Conservation (phyloP, 495 filamentous ascomycete genomes). For the Trichoderma reesei region DNA sequence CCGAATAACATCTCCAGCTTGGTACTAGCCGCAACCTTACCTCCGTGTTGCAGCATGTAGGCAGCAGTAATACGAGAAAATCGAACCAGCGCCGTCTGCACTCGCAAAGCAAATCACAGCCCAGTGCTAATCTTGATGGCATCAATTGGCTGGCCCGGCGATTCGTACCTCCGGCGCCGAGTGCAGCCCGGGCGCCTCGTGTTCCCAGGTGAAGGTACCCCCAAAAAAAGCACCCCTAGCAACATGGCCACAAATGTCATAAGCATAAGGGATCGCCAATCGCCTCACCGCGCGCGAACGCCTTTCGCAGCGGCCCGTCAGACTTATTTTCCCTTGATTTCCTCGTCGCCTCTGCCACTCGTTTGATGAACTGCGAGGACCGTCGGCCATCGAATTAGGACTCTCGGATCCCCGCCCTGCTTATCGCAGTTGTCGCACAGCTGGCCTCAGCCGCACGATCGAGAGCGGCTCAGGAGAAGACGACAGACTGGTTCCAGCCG, state of each 20-base stretch:
- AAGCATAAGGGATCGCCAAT: conserved; percentile 7
- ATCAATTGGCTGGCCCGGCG: background rate
- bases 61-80: background rate
- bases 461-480: background rate
- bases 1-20: conserved; percentile 1
- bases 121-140: background rate
- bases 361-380: background rate
- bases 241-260: background rate
- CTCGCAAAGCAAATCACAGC: background rate
- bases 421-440: conserved; percentile 1
- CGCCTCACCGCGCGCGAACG: conserved; percentile 8
- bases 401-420: background rate
- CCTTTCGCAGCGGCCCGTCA: conserved; percentile 6
- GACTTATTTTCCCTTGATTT: background rate
- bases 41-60: background rate
- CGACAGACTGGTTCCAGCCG: background rate
- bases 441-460: background rate
- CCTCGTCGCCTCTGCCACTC: background rate
- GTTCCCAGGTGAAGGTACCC: background rate
- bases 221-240: background rate
- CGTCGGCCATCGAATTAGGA: too few relatives aligned
- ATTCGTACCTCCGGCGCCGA: conserved; percentile 4
- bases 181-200: background rate
- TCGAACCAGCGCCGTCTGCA: background rate
- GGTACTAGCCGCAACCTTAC: conserved; percentile 1